phyloP scores from a whole-genome alignment of 129 eudicot species.

The Scalesia atractyloides region DNA sequence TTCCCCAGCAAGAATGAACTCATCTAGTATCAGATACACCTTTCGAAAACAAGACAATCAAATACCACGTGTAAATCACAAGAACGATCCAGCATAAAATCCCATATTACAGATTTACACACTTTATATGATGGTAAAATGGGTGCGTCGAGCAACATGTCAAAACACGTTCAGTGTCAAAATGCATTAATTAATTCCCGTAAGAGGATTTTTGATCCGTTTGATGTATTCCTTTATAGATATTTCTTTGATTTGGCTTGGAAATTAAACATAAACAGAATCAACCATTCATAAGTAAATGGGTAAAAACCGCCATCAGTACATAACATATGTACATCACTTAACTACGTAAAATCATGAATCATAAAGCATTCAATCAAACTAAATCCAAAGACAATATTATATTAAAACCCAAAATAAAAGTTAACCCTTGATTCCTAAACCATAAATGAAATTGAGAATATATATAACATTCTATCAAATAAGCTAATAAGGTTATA shows the following conservation, averaged over 20 bases:
- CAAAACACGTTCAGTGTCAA: not conserved
- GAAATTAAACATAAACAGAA: not conserved
- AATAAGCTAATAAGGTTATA: too few species aligned
- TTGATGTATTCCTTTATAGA: not conserved
- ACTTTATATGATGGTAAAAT: not conserved
- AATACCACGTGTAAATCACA: not conserved
- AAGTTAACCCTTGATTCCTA: too few species aligned
- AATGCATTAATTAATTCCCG: not conserved
- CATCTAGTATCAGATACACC: constrained; percentile 81
- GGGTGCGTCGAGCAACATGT: not conserved
- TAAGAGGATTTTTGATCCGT: not conserved
- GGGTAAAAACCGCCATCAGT: not conserved
- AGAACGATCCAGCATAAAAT: constrained; percentile 3
- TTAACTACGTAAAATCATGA: too few species aligned
- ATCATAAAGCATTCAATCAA: too few species aligned
- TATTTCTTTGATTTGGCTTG: not conserved
- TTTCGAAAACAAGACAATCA: constrained; percentile 22
- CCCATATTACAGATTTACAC: not conserved
- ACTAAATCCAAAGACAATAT: too few species aligned
- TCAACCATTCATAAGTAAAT: not conserved
- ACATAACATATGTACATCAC: too few species aligned
- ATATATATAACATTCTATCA: too few species aligned
- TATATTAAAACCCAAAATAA: too few species aligned
- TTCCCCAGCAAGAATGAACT: constrained; percentile 93
- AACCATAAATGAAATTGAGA: too few species aligned